These are phyloP conservation scores for Endocalyx cinctus DNA, from an alignment of 2,329 filamentous ascomycete species.

Conservation along the genomic window DNA sequence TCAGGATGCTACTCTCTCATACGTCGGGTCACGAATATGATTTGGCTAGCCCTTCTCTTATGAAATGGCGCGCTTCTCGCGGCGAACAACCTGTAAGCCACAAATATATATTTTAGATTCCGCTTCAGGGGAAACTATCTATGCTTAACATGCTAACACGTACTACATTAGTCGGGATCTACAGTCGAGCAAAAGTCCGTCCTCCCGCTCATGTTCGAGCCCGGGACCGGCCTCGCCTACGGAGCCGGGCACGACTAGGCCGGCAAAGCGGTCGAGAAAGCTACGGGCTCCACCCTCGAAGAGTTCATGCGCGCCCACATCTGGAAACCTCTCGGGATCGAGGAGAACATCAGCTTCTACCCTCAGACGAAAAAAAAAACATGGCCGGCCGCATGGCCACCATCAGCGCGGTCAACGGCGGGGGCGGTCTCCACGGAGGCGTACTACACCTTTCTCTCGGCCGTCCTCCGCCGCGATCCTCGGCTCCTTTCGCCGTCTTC, in stretches of 20 bases:
- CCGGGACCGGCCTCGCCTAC: slow-evolving; percentile 17
- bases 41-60: slow-evolving; percentile 30
- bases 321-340: slow-evolving; percentile 18
- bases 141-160: too few relatives aligned
- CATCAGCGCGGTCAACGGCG: slow-evolving; percentile 12
- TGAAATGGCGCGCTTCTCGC: slow-evolving; percentile 21
- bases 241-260: slow-evolving; percentile 19
- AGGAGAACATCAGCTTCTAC: slow-evolving; percentile 15
- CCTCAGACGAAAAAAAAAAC: slow-evolving; percentile 16
- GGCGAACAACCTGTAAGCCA: slow-evolving; percentile 15
- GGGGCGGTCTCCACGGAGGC: slow-evolving; percentile 15
- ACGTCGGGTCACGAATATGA: slow-evolving; percentile 45
- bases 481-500: slow-evolving; percentile 15
- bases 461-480: slow-evolving; percentile 17
- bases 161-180: slow-evolving; percentile 11
- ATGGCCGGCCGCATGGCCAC: too few relatives aligned
- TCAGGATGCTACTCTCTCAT: slow-evolving; percentile 48
- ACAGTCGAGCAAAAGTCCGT: slow-evolving; percentile 15
- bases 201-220: slow-evolving; percentile 14
- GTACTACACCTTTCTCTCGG: slow-evolving; percentile 21
- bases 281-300: slow-evolving; percentile 10
- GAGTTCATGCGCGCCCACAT: slow-evolving; percentile 18
- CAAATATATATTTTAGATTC: too few relatives aligned
- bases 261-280: slow-evolving; percentile 14
- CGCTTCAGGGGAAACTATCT: too few relatives aligned